A percentile compares a stretch with the other conserved stretches of the same genome.
Conservation (phyloP, 768 basidiomycete genomes). For the Lactifluus hygrophoroides region DNA sequence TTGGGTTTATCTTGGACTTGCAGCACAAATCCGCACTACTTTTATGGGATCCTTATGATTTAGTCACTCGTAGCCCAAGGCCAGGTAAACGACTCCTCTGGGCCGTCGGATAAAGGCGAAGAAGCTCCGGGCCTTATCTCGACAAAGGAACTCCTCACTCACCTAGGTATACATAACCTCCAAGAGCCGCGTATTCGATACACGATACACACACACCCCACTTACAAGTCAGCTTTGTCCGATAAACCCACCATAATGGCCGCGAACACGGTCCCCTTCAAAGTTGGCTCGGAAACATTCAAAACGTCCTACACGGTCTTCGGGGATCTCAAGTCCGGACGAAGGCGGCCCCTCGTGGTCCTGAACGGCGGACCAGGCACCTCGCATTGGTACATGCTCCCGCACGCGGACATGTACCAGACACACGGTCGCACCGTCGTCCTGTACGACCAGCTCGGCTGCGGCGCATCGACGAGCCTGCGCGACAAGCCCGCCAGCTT, state of each 20-base stretch:
- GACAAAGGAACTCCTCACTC: not conserved
- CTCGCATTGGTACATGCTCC: constrained; percentile 7
- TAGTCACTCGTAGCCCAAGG: not conserved
- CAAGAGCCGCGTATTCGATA: not conserved
- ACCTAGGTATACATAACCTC: no score
- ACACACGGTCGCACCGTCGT: not conserved
- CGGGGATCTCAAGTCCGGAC: not conserved
- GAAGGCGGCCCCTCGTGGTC: not conserved
- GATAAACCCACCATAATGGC: not conserved
- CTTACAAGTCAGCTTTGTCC: not conserved
- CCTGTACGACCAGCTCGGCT: constrained; percentile 41
- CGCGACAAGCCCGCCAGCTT: constrained; percentile 38
- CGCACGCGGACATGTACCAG: not conserved
- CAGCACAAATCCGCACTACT: not conserved
- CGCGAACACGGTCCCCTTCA: constrained; percentile 14
- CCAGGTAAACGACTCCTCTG: no score
- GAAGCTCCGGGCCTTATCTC: not conserved
- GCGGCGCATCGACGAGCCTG: constrained; percentile 46
- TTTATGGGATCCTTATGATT: not conserved
- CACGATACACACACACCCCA: no score
- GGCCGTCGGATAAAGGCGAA: not conserved
- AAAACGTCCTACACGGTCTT: constrained; percentile 6
- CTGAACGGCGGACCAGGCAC: constrained; percentile 10
- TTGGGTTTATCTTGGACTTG: no score
- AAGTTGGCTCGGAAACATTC: constrained; percentile 9